phyloP scores from a whole-genome alignment of 352 stramenopile species.

The Phytophthora palmivora region DNA sequence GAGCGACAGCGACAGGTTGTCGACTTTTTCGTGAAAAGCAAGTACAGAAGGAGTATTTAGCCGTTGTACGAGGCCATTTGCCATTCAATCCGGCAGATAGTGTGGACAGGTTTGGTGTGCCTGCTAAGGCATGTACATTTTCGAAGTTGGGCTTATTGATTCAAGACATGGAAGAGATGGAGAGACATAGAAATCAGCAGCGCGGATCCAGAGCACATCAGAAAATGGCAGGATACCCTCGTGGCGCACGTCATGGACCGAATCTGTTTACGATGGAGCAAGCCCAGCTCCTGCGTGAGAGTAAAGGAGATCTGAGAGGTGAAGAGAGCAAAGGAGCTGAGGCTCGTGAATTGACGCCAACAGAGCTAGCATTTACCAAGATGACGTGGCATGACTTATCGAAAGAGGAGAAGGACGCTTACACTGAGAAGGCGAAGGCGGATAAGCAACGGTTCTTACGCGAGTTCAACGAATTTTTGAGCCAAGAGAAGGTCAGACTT shows the following conservation, averaged over 20 bases:
- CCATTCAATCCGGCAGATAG: constrained; percentile 58
- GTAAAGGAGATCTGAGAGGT: constrained; percentile 15
- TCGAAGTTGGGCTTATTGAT: constrained; percentile 75
- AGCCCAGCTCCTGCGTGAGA: constrained; percentile 43
- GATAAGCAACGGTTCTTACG: constrained; percentile 64
- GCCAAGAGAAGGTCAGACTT: constrained; percentile 50
- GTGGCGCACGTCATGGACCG: constrained; percentile 61
- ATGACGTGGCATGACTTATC: constrained; percentile 60
- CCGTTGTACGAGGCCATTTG: constrained; percentile 77
- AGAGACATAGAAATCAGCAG: constrained; percentile 57
- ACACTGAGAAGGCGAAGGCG: constrained; percentile 44
- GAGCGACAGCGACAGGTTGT: constrained; percentile 69
- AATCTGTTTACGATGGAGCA: constrained; percentile 81
- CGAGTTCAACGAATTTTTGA: constrained; percentile 64
- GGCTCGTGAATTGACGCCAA: constrained; percentile 36
- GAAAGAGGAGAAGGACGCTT: constrained; percentile 52
- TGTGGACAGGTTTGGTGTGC: constrained; percentile 7
- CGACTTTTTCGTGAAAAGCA: constrained; percentile 81
- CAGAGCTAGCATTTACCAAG: constrained; percentile 35
- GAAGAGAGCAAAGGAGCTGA: constrained; percentile 8
- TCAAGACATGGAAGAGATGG: constrained; percentile 76
- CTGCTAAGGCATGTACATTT: constrained; percentile 55
- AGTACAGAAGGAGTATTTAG: constrained; percentile 88
- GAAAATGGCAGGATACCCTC: constrained; percentile 57
- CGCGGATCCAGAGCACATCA: constrained; percentile 59